A percentile compares a stretch with the other conserved stretches of the same genome.
Conservation (phyloP, 306 rosid genomes). For the Fragaria vesca region DNA sequence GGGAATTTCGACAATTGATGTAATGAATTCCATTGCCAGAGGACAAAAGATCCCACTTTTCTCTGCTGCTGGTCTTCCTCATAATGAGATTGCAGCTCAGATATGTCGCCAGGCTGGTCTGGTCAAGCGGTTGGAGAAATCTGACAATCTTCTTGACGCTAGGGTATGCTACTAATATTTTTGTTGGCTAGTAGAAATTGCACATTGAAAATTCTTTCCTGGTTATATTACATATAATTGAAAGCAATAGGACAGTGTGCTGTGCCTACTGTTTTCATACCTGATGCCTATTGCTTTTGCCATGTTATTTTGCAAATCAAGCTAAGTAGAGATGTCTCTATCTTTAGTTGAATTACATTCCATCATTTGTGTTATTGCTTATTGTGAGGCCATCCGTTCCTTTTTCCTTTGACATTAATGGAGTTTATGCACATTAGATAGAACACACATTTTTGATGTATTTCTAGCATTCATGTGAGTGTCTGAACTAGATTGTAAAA, state of each 20-base stretch:
- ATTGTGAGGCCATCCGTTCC: neutral
- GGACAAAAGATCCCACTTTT: slow-evolving; percentile 98
- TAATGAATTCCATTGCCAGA: slow-evolving; percentile 99
- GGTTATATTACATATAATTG: neutral
- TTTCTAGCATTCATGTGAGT: neutral
- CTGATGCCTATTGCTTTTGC: neutral
- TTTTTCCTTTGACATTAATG: neutral
- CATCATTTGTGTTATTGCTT: neutral
- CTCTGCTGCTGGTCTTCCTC: slow-evolving; percentile 99
- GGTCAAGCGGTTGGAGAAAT: slow-evolving; percentile 92
- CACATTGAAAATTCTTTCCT: neutral
- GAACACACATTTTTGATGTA: neutral
- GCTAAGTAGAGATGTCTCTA: neutral
- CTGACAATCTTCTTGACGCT: slow-evolving; percentile 74
- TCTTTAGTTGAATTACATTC: neutral
- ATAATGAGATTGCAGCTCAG: slow-evolving; percentile 98
- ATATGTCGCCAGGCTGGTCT: slow-evolving; percentile 99
- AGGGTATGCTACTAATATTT: slow-evolving; percentile 39
- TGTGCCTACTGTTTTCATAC: neutral
- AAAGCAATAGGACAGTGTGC: neutral
- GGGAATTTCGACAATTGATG: slow-evolving; percentile 97
- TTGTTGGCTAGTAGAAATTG: neutral
- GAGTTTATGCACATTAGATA: neutral
- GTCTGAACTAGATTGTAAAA: slow-evolving; percentile 22
- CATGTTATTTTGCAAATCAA: neutral